Percentiles rank a stretch among this genome's conserved stretches.
phyloP scores from a whole-genome alignment of 768 basidiomycete genomes.

The Polyporus arcularius region DNA sequence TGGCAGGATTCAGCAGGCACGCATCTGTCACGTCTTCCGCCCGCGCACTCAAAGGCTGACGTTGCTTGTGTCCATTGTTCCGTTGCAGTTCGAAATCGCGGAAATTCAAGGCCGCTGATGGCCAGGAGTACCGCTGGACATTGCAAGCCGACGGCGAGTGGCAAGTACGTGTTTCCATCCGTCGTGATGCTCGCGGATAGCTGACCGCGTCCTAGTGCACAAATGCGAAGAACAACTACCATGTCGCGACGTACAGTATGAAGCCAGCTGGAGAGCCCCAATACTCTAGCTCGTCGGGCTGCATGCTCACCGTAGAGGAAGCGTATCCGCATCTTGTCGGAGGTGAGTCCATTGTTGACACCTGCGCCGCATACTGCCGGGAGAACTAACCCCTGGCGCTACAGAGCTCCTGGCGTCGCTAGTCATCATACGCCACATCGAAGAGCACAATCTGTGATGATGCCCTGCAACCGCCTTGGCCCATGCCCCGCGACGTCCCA shows the following conservation, averaged over 20 bases:
- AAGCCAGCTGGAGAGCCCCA: constrained; percentile 56
- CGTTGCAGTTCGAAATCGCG: constrained; percentile 43
- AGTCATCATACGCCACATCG: constrained; percentile 67
- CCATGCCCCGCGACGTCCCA: not conserved
- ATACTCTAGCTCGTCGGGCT: constrained; percentile 57
- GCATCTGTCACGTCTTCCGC: constrained; percentile 1
- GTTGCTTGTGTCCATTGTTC: not conserved
- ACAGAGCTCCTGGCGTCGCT: constrained; percentile 62
- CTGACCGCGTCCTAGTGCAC: constrained; percentile 46
- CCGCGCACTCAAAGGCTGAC: not conserved
- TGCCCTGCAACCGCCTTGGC: not conserved
- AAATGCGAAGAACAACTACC: constrained; percentile 43
- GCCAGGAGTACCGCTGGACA: constrained; percentile 63
- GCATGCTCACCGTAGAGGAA: constrained; percentile 65
- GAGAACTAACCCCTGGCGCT: constrained; percentile 8
- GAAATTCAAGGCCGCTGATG: constrained; percentile 60
- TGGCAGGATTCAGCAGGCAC: constrained; percentile 44
- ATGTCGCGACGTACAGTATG: constrained; percentile 63
- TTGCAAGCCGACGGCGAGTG: constrained; percentile 60
- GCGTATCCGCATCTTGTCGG: constrained; percentile 53
- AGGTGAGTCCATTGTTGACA: constrained; percentile 41
- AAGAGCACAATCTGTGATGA: constrained; percentile 42
- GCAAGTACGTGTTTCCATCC: constrained; percentile 47
- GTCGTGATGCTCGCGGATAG: not conserved
- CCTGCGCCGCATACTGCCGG: not conserved